Base-by-base conservation (phyloP, 2,329 filamentous ascomycete genomes). In the Capronia epimyces region DNA sequence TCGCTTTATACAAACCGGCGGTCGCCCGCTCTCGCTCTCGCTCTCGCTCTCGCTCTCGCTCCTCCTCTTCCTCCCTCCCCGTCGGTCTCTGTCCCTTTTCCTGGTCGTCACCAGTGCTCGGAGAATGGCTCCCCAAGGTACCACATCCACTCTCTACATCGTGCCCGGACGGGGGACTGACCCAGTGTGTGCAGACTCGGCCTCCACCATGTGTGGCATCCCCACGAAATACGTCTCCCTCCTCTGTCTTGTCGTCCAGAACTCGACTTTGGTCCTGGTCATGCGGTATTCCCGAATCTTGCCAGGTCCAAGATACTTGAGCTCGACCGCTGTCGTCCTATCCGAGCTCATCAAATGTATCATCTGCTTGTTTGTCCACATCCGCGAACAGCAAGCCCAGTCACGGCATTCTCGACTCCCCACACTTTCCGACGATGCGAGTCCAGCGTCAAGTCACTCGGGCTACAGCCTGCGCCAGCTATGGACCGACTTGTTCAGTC, bases 281-380 rank as follows among this genome's bases (percentile, higher is more conserved):
- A 61, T 95, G 79, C 89, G 96, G 72, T 95, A 97, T 69, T 95
- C 89, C 22, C 82, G 90, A 61, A 83, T 93, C 56, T 95, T 96
- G 88, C 86, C 89, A 65, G 87, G 89, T 60, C 87, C 89, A 64
- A 84, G 89, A 67, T 97, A 96, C 70, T 87, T 91, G 62, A 84
- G 90, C 36, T 95, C 90, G 32, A 97, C 91, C 9, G 90, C 91
- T 27, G 89, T 98, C 46, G 87, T 97, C 65, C 77, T 97, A 57
- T 93, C 90, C 68, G 93, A 98, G 71, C 79, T 96, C 44, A 79
- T 96, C 63, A 97, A 97, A 71, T 79, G 96, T 34, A 79, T 84
- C 32, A 82, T 96, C 50, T 93, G 87, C 61, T 74, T 95, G 32
- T 87, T 85, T 4, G 83, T 95, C 66, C 86, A 89, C 43, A 78